phyloP scores from a whole-genome alignment of 192 early-diverging fungal species.

The Backusella liffmaniae region DNA sequence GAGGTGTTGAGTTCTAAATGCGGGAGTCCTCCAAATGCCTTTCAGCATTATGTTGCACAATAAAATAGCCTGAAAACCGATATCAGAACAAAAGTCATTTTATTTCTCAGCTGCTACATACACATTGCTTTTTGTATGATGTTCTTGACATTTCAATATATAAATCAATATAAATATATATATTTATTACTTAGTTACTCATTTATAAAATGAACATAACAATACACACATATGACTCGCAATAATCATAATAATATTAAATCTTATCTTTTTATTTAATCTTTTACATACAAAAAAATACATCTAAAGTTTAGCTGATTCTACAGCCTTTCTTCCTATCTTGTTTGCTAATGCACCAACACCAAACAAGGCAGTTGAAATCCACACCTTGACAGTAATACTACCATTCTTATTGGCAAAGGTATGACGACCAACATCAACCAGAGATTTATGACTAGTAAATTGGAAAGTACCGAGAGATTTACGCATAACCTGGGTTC shows the following conservation, averaged over 20 bases:
- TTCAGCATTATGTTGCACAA: not conserved
- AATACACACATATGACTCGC: not conserved
- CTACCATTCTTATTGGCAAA: conserved; percentile 42
- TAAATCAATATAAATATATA: too few species aligned
- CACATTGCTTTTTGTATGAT: not conserved
- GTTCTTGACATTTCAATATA: too few species aligned
- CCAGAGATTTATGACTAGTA: conserved; percentile 36
- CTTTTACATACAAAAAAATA: not conserved
- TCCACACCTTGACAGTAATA: conserved; percentile 46
- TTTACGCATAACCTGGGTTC: conserved; percentile 35
- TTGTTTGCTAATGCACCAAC: conserved; percentile 33
- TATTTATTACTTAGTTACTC: too few species aligned
- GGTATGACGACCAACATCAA: conserved; percentile 39
- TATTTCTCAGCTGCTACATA: not conserved
- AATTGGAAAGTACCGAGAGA: conserved; percentile 44
- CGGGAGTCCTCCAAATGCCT: not conserved
- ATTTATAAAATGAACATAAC: not conserved
- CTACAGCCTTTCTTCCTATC: conserved; percentile 22
- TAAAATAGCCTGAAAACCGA: not conserved
- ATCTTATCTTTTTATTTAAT: not conserved
- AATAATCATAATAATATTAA: not conserved
- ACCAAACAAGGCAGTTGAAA: conserved; percentile 37
- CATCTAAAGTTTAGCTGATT: conserved; percentile 8
- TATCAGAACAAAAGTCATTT: not conserved
- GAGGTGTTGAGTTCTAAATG: conserved; percentile 4